phyloP scores from a whole-genome alignment of 208 protist genomes.

The Sergeia podlipaevii region DNA sequence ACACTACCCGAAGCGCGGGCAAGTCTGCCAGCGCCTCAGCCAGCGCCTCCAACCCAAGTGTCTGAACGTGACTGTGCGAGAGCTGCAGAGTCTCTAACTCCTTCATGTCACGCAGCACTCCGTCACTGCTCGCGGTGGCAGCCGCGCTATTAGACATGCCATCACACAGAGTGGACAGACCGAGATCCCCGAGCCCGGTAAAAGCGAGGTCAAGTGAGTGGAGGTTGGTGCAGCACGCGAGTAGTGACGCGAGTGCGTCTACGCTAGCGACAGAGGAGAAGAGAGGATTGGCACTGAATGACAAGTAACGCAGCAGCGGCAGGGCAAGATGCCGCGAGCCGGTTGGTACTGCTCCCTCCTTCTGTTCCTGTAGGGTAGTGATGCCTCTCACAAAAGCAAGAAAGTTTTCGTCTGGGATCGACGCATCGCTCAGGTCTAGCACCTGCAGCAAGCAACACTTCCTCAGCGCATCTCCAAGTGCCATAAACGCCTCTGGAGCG shows the following conservation, averaged over 20 bases:
- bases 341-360: too few relatives aligned
- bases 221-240: slow-evolving; percentile 24
- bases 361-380: too few relatives aligned
- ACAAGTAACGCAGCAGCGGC: slow-evolving; percentile 33
- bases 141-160: slow-evolving; percentile 13
- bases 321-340: slow-evolving; percentile 12
- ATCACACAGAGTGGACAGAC: slow-evolving; percentile 65
- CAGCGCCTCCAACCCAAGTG: slow-evolving; percentile 62
- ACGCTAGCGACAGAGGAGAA: slow-evolving; percentile 33
- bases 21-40: slow-evolving; percentile 31
- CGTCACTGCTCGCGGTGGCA: background rate
- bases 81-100: slow-evolving; percentile 40
- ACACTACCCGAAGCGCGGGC: slow-evolving; percentile 28
- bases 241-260: slow-evolving; percentile 36
- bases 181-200: slow-evolving; percentile 60
- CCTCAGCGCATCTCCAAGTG: slow-evolving; percentile 48
- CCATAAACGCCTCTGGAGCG: slow-evolving; percentile 15
- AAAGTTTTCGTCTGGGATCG: slow-evolving; percentile 34
- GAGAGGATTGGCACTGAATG: slow-evolving; percentile 57
- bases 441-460: slow-evolving; percentile 32
- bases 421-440: slow-evolving; percentile 53
- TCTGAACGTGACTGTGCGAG: slow-evolving; percentile 31
- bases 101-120: slow-evolving; percentile 33
- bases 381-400: too few relatives aligned
- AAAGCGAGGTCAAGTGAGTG: slow-evolving; percentile 56